phyloP scores from a whole-genome alignment of 2,329 filamentous ascomycete species.

The Chalara sp. region DNA sequence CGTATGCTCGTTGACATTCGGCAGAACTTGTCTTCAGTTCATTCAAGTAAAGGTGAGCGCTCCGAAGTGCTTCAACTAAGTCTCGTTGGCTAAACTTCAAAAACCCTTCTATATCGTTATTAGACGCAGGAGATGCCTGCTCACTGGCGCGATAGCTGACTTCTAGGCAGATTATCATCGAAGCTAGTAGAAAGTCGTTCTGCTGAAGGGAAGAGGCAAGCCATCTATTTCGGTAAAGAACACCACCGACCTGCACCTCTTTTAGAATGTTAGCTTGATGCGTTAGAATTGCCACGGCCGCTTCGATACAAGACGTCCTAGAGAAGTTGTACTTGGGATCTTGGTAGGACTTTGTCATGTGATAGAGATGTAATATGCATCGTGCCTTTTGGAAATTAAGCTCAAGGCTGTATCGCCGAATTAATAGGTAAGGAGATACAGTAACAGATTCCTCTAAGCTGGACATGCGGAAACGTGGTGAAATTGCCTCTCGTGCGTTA shows the following conservation, averaged over 20 bases:
- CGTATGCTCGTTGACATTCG: too few relatives aligned
- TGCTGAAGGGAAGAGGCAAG: slow-evolving; percentile 49
- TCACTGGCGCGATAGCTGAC: too few relatives aligned
- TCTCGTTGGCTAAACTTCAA: too few relatives aligned
- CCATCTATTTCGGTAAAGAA: slow-evolving; percentile 45
- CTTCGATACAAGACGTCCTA: slow-evolving; percentile 41
- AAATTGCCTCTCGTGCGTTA: slow-evolving; percentile 37
- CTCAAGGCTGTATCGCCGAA: slow-evolving; percentile 46
- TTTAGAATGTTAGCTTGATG: slow-evolving; percentile 41
- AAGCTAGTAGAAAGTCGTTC: slow-evolving; percentile 54
- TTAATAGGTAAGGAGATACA: slow-evolving; percentile 38
- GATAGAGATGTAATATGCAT: slow-evolving; percentile 47
- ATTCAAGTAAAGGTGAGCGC: too few relatives aligned
- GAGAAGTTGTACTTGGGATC: slow-evolving; percentile 44
- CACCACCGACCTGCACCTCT: slow-evolving; percentile 43
- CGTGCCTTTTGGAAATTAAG: slow-evolving; percentile 46
- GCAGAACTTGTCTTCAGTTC: too few relatives aligned
- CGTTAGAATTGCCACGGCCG: slow-evolving; percentile 38
- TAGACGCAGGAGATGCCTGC: too few relatives aligned
- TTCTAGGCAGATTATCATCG: slow-evolving; percentile 41
- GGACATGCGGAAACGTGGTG: slow-evolving; percentile 39
- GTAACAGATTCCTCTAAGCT: slow-evolving; percentile 40
- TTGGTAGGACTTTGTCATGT: slow-evolving; percentile 36
- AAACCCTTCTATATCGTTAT: too few relatives aligned
- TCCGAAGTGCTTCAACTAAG: too few relatives aligned